phyloP scores from a whole-genome alignment of 352 stramenopile species.

The Globisporangium emineosum region DNA sequence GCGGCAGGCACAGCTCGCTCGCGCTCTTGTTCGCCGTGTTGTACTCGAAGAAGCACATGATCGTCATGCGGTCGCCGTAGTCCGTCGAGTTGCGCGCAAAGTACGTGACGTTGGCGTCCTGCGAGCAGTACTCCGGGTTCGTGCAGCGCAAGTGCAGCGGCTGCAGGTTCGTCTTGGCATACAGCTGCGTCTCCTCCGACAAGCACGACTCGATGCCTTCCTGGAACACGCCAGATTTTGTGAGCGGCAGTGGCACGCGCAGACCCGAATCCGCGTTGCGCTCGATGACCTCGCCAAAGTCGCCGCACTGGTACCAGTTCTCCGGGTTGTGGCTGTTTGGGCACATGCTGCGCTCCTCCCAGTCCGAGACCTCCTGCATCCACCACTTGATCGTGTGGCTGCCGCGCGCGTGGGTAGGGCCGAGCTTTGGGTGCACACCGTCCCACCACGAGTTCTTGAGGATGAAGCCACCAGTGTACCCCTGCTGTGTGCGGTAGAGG shows the following conservation, averaged over 20 bases:
- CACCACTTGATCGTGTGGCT: constrained; percentile 72
- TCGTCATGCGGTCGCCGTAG: constrained; percentile 62
- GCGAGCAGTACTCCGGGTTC: constrained; percentile 37
- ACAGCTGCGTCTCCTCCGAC: constrained; percentile 48
- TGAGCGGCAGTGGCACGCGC: constrained; percentile 35
- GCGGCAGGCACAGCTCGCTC: constrained; percentile 57
- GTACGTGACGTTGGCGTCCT: constrained; percentile 41
- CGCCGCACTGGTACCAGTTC: constrained; percentile 75
- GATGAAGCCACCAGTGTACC: constrained; percentile 64
- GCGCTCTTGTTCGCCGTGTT: constrained; percentile 36
- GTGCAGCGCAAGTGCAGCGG: constrained; percentile 58
- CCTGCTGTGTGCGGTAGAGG: constrained; percentile 52
- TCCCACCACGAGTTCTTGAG: constrained; percentile 82
- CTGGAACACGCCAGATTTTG: constrained; percentile 15
- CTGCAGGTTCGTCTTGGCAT: constrained; percentile 59
- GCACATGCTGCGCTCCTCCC: constrained; percentile 65
- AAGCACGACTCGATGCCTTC: constrained; percentile 50
- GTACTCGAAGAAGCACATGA: constrained; percentile 75
- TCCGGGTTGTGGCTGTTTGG: constrained; percentile 67
- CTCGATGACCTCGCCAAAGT: constrained; percentile 50
- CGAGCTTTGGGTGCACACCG: constrained; percentile 52
- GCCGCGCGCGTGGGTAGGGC: constrained; percentile 52
- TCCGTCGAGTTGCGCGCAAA: constrained; percentile 61
- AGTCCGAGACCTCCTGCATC: constrained; percentile 68
- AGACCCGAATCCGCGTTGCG: constrained; percentile 25